Evolutionary conservation across 148 eudicot genomes (phyloP).

Genomic region (Amaranthus hypochondriacus): DNA sequence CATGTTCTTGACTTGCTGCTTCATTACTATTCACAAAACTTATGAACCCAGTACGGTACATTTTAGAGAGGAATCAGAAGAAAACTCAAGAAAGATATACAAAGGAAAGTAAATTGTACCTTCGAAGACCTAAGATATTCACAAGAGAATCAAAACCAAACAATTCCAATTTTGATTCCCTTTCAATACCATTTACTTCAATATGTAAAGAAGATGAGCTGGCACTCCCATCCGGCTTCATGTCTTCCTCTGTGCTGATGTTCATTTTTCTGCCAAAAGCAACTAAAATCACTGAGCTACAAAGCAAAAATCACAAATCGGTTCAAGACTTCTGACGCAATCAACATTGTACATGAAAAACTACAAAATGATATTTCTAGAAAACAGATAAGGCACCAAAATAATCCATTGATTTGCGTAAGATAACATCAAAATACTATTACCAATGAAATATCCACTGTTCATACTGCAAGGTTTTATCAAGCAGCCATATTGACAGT

Average conservation of each 20-base stretch:
- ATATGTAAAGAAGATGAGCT: constrained; percentile 40
- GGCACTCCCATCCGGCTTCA: constrained; percentile 38
- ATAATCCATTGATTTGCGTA: no score
- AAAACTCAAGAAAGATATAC: not conserved
- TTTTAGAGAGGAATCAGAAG: not conserved
- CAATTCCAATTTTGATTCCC: constrained; percentile 84
- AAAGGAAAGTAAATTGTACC: constrained; percentile 34
- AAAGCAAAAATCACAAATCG: not conserved
- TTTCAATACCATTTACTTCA: constrained; percentile 53
- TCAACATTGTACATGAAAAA: no score
- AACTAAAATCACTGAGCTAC: constrained; percentile 6
- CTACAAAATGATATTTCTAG: no score
- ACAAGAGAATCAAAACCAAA: constrained; percentile 99
- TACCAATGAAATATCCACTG: no score
- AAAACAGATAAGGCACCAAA: no score
- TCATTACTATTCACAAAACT: no score
- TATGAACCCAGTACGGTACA: no score
- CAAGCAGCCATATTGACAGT: no score
- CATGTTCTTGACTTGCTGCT: no score
- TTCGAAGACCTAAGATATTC: constrained; percentile 88
- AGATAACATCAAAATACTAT: no score
- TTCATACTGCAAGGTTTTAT: no score
- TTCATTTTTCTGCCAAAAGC: constrained; percentile 45
- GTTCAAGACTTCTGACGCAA: no score
- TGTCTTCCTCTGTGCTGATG: constrained; percentile 26